Conservation (phyloP, 2,329 filamentous ascomycete species). For the Sarocladium strictum region DNA sequence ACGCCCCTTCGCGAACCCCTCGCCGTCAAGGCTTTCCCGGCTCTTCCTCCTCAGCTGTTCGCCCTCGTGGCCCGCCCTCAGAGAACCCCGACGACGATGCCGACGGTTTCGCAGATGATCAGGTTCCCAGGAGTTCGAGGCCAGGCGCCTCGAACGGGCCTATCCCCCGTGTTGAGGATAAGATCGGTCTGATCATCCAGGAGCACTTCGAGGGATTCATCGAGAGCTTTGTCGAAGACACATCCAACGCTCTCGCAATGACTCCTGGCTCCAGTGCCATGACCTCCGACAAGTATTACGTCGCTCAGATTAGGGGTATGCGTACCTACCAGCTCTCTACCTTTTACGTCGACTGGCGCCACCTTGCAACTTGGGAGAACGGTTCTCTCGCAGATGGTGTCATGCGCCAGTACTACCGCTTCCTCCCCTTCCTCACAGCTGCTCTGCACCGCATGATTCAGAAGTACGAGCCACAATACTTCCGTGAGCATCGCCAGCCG, state of each 20-base stretch:
- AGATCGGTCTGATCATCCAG: conserved; percentile 67
- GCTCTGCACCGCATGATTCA: conserved; percentile 89
- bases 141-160: conserved; percentile 34
- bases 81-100: conserved; percentile 52
- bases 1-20: conserved; percentile 38
- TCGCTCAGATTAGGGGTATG: conserved; percentile 77
- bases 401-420: conserved; percentile 88
- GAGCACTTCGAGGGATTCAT: conserved; percentile 75
- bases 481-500: conserved; percentile 83
- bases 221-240: conserved; percentile 49
- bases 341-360: conserved; percentile 81
- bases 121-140: conserved; percentile 48
- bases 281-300: conserved; percentile 76
- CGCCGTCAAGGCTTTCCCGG: conserved; percentile 37
- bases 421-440: conserved; percentile 83
- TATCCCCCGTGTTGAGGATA: conserved; percentile 69
- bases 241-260: conserved; percentile 26
- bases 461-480: conserved; percentile 92
- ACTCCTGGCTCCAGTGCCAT: conserved; percentile 62
- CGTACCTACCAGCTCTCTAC: conserved; percentile 71
- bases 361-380: conserved; percentile 71
- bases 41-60: conserved; percentile 47
- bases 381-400: conserved; percentile 81
- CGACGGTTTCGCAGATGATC: conserved; percentile 59
- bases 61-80: conserved; percentile 55